phyloP scores from a whole-genome alignment of 257 asterid species.

The Misopates orontium region DNA sequence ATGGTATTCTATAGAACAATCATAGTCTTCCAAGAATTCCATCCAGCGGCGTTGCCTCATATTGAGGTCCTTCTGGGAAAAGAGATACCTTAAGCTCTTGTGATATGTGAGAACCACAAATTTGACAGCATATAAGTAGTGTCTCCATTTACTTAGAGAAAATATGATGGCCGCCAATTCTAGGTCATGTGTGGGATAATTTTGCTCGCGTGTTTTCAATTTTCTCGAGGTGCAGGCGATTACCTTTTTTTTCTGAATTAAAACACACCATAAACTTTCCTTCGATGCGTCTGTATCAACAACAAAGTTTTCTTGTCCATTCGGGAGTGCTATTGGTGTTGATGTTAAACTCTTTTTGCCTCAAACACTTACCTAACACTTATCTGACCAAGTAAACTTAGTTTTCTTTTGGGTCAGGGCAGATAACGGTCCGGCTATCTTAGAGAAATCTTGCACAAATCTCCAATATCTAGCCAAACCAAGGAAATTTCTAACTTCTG shows the following conservation, averaged over 20 bases:
- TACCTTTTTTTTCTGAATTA: too few relatives aligned
- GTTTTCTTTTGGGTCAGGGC: background rate
- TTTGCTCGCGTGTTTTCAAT: too few relatives aligned
- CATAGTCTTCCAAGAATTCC: constrained; percentile 4
- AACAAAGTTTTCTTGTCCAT: background rate
- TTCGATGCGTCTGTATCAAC: too few relatives aligned
- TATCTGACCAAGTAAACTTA: background rate
- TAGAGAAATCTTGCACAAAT: too few relatives aligned
- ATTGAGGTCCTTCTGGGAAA: too few relatives aligned
- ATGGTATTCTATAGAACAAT: background rate
- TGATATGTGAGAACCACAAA: too few relatives aligned
- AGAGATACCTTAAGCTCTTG: too few relatives aligned
- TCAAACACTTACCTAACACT: background rate
- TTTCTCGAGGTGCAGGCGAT: too few relatives aligned
- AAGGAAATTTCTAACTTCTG: too few relatives aligned
- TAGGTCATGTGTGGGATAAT: background rate
- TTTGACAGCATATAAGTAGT: background rate
- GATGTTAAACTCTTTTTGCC: background rate
- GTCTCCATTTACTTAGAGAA: background rate
- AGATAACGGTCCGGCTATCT: background rate
- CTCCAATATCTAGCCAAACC: too few relatives aligned
- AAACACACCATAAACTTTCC: too few relatives aligned
- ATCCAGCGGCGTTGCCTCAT: too few relatives aligned
- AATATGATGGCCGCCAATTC: background rate
- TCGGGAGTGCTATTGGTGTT: background rate